Conservation (phyloP, 306 rosid species). For the Sphenostylis stenocarpa region DNA sequence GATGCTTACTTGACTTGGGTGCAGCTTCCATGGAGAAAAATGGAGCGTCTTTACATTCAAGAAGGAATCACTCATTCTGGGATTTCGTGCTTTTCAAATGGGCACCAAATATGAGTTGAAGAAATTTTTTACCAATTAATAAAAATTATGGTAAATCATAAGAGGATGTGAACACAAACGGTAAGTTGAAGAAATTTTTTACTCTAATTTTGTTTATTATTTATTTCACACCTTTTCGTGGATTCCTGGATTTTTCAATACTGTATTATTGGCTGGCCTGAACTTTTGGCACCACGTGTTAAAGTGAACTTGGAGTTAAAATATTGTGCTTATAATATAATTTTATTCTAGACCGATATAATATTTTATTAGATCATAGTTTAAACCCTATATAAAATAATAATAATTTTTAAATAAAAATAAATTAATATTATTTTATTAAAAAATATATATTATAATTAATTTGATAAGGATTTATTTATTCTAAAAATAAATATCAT, state of each 20-base stretch:
- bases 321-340: too few relatives aligned
- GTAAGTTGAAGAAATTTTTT: background rate
- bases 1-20: slow-evolving; percentile 21
- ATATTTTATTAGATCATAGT: too few relatives aligned
- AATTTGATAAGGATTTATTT: too few relatives aligned
- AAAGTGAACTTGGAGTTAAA: background rate
- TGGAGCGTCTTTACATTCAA: background rate
- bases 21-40: background rate
- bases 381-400: too few relatives aligned
- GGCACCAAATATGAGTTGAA: background rate
- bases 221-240: background rate
- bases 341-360: too few relatives aligned
- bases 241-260: background rate
- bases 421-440: too few relatives aligned
- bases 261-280: background rate
- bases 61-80: background rate
- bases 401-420: too few relatives aligned
- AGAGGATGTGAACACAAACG: too few relatives aligned
- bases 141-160: too few relatives aligned
- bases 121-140: too few relatives aligned
- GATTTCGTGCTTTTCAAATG: background rate
- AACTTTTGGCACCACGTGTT: background rate
- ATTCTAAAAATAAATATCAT: too few relatives aligned
- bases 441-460: too few relatives aligned
- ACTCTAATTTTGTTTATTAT: background rate